Base-by-base conservation (phyloP, 2,329 filamentous ascomycete species). In the Pseudogymnoascus sp. region DNA sequence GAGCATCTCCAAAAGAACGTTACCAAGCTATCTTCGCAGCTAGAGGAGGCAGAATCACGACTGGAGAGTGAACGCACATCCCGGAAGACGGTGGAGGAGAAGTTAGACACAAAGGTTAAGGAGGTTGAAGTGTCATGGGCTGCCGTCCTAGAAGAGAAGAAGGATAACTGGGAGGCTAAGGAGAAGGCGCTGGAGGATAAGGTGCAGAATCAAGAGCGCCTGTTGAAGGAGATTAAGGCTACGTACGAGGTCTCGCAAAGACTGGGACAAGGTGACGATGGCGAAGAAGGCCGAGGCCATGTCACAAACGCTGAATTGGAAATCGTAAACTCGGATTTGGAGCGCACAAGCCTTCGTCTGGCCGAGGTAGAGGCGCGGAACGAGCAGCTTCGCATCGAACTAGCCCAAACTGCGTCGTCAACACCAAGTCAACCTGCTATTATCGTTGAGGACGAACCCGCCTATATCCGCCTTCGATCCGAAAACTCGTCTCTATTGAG, bases 211-310 rank as follows among this genome's bases (percentile, higher is more conserved):
- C 93, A 99, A 73, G 95, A 99, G 59, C 87, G 92, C 6, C 78
- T 99, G 40, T 77, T 99, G 69, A 96, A 90, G 72, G 96, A 99
- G 75, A 86, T 98, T 73, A 98, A 97, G 77, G 95, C 95, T 26
- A 97, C 88, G 78, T 97, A 97, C 73, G 95, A 99, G 76, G 95
- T 99, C 62, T 95, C 91, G 53, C 93, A 98, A 74, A 85, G 95
- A 60, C 80, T 99, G 60, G 93, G 88, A 61, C 88, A 87, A 68
- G 85, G 86, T 12, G 88, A 89, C 35, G 84, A 85, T 61, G 78
- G 78, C 8, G 86, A 89, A 19, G 77, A 79, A 16, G 80, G 80
- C 28, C 81, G 83, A 26, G 84, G 82, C 33, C 84, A 88, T 63
- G 89, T 95, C 61, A 89, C 90, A 3, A 91, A 86, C 70, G 95